Evolutionary conservation across 2,329 filamentous ascomycete genomes (phyloP).

Genomic region (Alternaria solani): DNA sequence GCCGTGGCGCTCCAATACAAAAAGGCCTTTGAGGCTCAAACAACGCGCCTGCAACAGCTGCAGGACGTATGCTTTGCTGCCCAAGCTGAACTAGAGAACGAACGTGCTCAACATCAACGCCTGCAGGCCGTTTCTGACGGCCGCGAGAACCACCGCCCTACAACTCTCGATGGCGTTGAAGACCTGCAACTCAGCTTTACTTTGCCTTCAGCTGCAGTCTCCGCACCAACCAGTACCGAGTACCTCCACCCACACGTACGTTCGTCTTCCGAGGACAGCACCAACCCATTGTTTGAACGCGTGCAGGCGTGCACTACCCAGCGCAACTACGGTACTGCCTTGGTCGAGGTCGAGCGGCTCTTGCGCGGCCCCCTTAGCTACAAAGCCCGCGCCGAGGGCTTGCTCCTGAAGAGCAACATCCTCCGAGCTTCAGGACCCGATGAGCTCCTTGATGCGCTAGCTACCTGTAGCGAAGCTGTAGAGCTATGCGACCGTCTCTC

Average conservation of each 20-base stretch:
- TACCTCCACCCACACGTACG: not conserved
- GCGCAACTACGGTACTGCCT: slow-evolving; percentile 34
- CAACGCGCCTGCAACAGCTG: slow-evolving; percentile 31
- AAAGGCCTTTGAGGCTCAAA: slow-evolving; percentile 38
- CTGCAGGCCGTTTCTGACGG: slow-evolving; percentile 8
- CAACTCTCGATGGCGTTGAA: slow-evolving; percentile 11
- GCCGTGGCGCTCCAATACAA: slow-evolving; percentile 40
- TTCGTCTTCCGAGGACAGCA: slow-evolving; percentile 4
- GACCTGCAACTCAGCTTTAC: not conserved
- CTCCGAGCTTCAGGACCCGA: slow-evolving; percentile 33
- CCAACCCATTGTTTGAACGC: slow-evolving; percentile 27
- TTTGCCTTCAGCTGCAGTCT: slow-evolving; percentile 27
- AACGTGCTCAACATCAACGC: slow-evolving; percentile 29
- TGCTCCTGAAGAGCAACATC: slow-evolving; percentile 42
- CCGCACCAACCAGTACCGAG: slow-evolving; percentile 1
- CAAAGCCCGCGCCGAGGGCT: slow-evolving; percentile 36
- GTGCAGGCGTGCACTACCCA: slow-evolving; percentile 29
- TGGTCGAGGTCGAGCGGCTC: slow-evolving; percentile 35
- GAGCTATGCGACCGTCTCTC: slow-evolving; percentile 36
- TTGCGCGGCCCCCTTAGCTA: slow-evolving; percentile 36
- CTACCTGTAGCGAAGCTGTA: slow-evolving; percentile 43
- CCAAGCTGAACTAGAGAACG: slow-evolving; percentile 46
- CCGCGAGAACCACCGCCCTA: not conserved
- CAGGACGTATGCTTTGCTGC: slow-evolving; percentile 42
- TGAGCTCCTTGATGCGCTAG: slow-evolving; percentile 39